phyloP scores from a whole-genome alignment of 306 rosid genomes.

The Vicia faba region DNA sequence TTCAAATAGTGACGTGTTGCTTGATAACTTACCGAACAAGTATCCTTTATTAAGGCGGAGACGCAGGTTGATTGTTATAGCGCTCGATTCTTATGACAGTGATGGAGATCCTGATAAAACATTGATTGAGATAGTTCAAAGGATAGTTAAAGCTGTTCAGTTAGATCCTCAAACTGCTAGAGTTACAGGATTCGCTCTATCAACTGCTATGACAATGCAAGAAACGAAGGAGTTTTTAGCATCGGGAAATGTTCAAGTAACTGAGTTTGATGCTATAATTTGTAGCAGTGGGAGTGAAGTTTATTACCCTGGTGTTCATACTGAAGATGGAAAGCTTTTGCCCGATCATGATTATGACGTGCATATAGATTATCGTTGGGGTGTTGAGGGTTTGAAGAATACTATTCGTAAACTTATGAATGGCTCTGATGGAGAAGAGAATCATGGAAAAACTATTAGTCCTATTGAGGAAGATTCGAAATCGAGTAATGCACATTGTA shows the following conservation, averaged over 20 bases:
- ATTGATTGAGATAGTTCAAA: conserved; percentile 33
- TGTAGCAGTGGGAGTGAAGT: conserved; percentile 48
- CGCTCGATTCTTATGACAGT: conserved; percentile 40
- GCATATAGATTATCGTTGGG: conserved; percentile 46
- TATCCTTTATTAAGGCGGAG: conserved; percentile 36
- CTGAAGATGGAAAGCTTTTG: conserved; percentile 41
- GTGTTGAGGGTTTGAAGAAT: conserved; percentile 39
- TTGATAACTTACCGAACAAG: conserved; percentile 31
- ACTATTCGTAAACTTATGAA: conserved; percentile 44
- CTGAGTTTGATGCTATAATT: conserved; percentile 43
- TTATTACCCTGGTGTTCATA: conserved; percentile 39
- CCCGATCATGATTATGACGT: conserved; percentile 41
- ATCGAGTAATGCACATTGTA: conserved; percentile 44
- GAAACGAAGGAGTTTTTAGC: conserved; percentile 32
- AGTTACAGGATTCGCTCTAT: conserved; percentile 39
- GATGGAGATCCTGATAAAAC: conserved; percentile 36
- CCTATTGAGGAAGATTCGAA: conserved; percentile 41
- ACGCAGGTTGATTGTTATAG: conserved; percentile 39
- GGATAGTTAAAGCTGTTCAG: conserved; percentile 37
- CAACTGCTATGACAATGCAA: conserved; percentile 41
- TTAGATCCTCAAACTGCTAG: conserved; percentile 41
- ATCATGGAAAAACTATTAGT: conserved; percentile 25
- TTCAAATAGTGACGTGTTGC: conserved; percentile 39
- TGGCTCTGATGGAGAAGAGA: conserved; percentile 12
- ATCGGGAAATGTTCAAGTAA: conserved; percentile 34